A percentile compares a stretch with the other conserved stretches of the same genome.
These are phyloP conservation scores for Nemania sp. DNA, from an alignment of 2,329 filamentous ascomycete genomes.

Conservation along the genomic window DNA sequence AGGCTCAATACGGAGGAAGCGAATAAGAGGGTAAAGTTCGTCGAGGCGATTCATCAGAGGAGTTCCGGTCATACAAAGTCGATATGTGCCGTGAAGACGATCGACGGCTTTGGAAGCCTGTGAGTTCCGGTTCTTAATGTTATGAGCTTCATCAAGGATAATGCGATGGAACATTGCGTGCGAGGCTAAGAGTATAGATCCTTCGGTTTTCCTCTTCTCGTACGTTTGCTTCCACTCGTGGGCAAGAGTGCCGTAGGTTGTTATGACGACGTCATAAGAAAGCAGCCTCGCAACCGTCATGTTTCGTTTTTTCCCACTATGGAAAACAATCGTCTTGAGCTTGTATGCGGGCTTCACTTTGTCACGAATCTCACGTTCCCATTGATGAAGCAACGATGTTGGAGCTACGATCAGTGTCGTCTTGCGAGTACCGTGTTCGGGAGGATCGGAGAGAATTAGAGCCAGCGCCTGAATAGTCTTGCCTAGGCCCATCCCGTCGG, in stretches of 20 bases:
- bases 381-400: constrained; percentile 36
- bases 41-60: constrained; percentile 87
- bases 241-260: constrained; percentile 75
- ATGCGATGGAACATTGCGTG: constrained; percentile 69
- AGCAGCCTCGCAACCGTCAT: constrained; percentile 53
- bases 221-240: constrained; percentile 67
- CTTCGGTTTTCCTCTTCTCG: constrained; percentile 45
- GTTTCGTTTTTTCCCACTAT: constrained; percentile 30
- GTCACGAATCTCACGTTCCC: constrained; percentile 36
- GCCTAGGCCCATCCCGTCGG: constrained; percentile 41
- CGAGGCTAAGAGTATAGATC: constrained; percentile 52
- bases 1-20: constrained; percentile 77
- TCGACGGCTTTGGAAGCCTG: constrained; percentile 65
- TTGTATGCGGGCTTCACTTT: constrained; percentile 37
- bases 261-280: constrained; percentile 74
- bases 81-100: constrained; percentile 63
- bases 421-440: constrained; percentile 30
- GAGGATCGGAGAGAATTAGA: constrained; percentile 36
- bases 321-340: constrained; percentile 37
- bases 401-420: constrained; percentile 40
- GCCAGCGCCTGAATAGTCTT: constrained; percentile 41
- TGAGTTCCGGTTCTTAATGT: constrained; percentile 76
- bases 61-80: constrained; percentile 80
- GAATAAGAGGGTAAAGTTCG: constrained; percentile 78
- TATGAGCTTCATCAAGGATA: constrained; percentile 81